A percentile compares a stretch with the other conserved stretches of the same genome.
Conservation (phyloP, 1,284 basidiomycete genomes). For the Boletus albobrunnescens region DNA sequence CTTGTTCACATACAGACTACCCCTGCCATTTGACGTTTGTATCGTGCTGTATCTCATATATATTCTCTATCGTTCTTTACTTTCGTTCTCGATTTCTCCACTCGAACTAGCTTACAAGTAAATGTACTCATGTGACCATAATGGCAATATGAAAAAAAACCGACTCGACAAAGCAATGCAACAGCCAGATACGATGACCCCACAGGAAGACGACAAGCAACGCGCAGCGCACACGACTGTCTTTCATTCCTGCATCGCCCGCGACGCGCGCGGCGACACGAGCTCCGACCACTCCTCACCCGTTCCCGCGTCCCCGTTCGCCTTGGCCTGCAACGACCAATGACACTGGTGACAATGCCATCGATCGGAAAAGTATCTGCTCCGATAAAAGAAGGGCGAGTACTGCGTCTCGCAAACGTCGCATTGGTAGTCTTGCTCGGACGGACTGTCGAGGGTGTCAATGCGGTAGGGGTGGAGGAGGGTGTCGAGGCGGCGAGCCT, state of each 20-base stretch:
- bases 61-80: neutral
- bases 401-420: conserved; percentile 35
- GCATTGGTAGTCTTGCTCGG: conserved; percentile 29
- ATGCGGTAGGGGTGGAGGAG: conserved; percentile 40
- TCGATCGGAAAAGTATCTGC: conserved; percentile 16
- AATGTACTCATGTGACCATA: conserved; percentile 29
- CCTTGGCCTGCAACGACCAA: conserved; percentile 27
- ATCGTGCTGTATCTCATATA: conserved; percentile 22
- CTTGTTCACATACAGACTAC: conserved; percentile 10
- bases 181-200: no score
- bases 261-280: conserved; percentile 8
- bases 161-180: neutral
- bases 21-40: conserved; percentile 13
- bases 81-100: neutral
- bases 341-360: conserved; percentile 62
- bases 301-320: neutral
- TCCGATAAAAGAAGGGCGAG: conserved; percentile 40
- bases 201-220: no score
- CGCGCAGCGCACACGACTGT: no score
- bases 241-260: conserved; percentile 22
- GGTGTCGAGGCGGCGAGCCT: conserved; percentile 76
- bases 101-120: conserved; percentile 29
- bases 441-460: conserved; percentile 9
- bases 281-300: conserved; percentile 19
- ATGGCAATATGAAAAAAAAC: conserved; percentile 14